Conservation (phyloP, 2,329 filamentous ascomycete species). For the Colletotrichum noveboracense region DNA sequence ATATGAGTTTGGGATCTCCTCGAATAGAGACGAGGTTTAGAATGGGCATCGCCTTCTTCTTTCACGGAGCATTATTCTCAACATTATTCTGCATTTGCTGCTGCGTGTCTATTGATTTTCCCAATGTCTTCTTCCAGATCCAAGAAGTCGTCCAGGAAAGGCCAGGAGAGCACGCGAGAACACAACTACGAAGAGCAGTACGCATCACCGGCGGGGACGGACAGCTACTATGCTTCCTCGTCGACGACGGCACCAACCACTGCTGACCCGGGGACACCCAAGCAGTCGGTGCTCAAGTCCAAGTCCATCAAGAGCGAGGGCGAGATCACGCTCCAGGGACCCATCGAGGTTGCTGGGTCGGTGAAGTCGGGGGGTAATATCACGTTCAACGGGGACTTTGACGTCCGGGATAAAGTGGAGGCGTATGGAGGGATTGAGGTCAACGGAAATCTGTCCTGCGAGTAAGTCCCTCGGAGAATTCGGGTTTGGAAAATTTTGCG, state of each 20-base stretch:
- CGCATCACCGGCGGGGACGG: constrained; percentile 7
- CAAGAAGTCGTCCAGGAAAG: background rate
- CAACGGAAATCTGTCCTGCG: constrained; percentile 46
- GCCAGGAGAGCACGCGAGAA: constrained; percentile 6
- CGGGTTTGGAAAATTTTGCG: background rate
- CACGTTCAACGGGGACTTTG: constrained; percentile 47
- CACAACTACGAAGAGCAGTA: constrained; percentile 10
- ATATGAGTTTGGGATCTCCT: background rate
- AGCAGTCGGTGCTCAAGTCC: constrained; percentile 33
- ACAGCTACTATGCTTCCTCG: constrained; percentile 27
- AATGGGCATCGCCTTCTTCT: background rate
- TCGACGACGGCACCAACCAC: constrained; percentile 23
- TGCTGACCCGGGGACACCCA: constrained; percentile 10
- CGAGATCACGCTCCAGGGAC: constrained; percentile 44
- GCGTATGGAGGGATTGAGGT: constrained; percentile 50
- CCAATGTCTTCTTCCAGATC: constrained; percentile 5
- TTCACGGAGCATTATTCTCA: background rate
- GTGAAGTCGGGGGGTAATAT: constrained; percentile 52
- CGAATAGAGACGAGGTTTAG: background rate
- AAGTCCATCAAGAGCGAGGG: constrained; percentile 48
- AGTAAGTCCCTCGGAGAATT: constrained; percentile 34
- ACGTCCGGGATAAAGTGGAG: constrained; percentile 49
- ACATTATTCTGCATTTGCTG: background rate
- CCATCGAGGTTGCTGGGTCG: constrained; percentile 51
- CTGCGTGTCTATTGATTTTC: background rate